phyloP scores from a whole-genome alignment of 495 filamentous ascomycete genomes.

The Penicillium atrosanguineum region DNA sequence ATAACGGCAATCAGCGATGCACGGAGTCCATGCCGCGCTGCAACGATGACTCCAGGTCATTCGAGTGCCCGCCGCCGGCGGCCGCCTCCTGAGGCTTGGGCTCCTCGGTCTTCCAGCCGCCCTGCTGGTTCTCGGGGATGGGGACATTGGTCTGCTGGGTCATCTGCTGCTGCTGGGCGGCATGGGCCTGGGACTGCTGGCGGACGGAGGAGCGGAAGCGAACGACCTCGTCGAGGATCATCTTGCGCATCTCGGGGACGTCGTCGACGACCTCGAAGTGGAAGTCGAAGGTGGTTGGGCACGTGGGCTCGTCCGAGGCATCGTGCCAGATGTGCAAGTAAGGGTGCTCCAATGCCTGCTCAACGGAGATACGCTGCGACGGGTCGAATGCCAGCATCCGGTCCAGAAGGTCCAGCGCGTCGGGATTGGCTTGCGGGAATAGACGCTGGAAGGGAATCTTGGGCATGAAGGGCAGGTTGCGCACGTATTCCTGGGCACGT shows the following conservation, averaged over 20 bases:
- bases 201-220: slow-evolving; percentile 76
- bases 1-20: slow-evolving; percentile 17
- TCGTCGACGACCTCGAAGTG: slow-evolving; percentile 96
- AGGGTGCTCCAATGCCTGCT: slow-evolving; percentile 89
- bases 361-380: slow-evolving; percentile 83
- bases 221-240: slow-evolving; percentile 92
- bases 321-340: slow-evolving; percentile 99
- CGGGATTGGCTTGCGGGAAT: slow-evolving; percentile 93
- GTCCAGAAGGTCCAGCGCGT: slow-evolving; percentile 92
- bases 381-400: slow-evolving; percentile 98
- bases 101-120: slow-evolving; percentile 76
- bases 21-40: slow-evolving; percentile 73
- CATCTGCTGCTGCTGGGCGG: slow-evolving; percentile 40
- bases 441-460: slow-evolving; percentile 85
- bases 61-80: slow-evolving; percentile 46
- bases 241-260: slow-evolving; percentile 87
- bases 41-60: slow-evolving; percentile 80
- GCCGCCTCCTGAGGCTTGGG: slow-evolving; percentile 82
- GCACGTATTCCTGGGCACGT: slow-evolving; percentile 95
- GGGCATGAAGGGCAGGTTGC: slow-evolving; percentile 93
- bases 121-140: slow-evolving; percentile 66
- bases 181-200: slow-evolving; percentile 54
- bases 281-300: slow-evolving; percentile 94
- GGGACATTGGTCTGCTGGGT: slow-evolving; percentile 58
- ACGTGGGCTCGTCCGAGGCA: slow-evolving; percentile 88